Conservation (phyloP, 1,284 basidiomycete species). For the Ceratobasidium papillatum region DNA sequence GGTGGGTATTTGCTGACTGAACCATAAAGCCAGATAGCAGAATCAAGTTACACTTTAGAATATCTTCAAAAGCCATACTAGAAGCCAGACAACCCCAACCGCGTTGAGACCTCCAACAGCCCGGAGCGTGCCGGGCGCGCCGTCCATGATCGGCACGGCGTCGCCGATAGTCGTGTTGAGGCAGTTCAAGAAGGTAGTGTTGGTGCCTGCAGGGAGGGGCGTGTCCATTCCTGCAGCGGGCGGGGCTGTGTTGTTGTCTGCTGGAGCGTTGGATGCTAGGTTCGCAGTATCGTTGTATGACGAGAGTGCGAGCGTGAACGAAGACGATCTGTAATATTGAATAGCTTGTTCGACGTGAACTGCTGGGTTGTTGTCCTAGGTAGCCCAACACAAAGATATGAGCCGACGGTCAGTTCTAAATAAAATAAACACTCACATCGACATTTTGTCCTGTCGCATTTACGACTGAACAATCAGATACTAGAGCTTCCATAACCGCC, state of each 20-base stretch:
- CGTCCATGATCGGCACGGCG: constrained; percentile 42
- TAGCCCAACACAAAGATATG: not conserved
- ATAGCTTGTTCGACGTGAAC: constrained; percentile 48
- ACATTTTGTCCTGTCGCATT: constrained; percentile 41
- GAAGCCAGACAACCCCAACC: constrained; percentile 23
- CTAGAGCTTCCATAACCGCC: constrained; percentile 46
- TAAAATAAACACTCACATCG: constrained; percentile 10
- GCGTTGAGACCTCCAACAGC: constrained; percentile 1
- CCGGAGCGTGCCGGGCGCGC: constrained; percentile 10
- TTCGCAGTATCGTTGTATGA: constrained; percentile 48
- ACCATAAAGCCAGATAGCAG: not conserved
- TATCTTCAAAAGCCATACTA: constrained; percentile 22
- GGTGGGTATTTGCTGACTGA: not conserved
- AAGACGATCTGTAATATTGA: constrained; percentile 50
- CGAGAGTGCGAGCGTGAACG: constrained; percentile 48
- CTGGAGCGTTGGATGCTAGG: constrained; percentile 40
- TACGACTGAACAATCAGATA: constrained; percentile 45
- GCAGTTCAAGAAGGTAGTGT: constrained; percentile 41
- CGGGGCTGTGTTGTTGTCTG: constrained; percentile 39
- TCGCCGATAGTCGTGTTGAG: constrained; percentile 43
- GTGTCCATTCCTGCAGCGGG: constrained; percentile 21
- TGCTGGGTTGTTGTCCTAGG: constrained; percentile 14
- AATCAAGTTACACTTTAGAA: not conserved
- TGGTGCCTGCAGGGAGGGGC: constrained; percentile 41
- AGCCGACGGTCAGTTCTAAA: not conserved